Evolutionary conservation across 257 asterid species (phyloP).

Genomic region (Cruciata laevipes): DNA sequence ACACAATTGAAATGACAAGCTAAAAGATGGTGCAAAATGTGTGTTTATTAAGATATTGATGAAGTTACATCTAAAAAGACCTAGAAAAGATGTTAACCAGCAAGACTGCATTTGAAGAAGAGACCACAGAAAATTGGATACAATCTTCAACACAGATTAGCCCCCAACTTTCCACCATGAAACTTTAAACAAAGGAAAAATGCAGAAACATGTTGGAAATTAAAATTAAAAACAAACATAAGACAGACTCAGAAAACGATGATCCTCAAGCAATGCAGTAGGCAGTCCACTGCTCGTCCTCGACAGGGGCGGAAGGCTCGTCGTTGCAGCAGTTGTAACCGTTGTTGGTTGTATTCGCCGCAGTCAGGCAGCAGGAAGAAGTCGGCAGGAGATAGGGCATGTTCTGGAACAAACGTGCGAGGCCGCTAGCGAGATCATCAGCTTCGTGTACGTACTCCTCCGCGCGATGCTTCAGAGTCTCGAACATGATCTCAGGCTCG

Average conservation of each 20-base stretch:
- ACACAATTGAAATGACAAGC: background rate
- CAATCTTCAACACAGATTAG: conserved; percentile 5
- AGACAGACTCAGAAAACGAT: conserved; percentile 22
- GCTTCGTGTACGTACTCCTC: conserved; percentile 47
- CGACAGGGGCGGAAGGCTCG: conserved; percentile 45
- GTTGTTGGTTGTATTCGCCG: conserved; percentile 26
- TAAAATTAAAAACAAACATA: background rate
- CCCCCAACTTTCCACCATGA: conserved; percentile 3
- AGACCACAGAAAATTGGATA: conserved; percentile 1
- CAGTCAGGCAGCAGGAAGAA: conserved; percentile 46
- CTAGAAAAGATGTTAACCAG: conserved; percentile 10
- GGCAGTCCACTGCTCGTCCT: conserved; percentile 82
- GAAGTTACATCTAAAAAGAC: background rate
- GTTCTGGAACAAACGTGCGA: conserved; percentile 62
- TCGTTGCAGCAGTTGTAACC: conserved; percentile 49
- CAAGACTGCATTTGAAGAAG: background rate
- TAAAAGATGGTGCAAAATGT: too few relatives aligned
- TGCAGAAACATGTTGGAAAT: background rate
- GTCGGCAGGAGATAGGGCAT: conserved; percentile 73
- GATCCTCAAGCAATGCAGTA: conserved; percentile 57
- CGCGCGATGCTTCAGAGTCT: conserved; percentile 71
- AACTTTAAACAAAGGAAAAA: background rate
- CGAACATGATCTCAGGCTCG: conserved; percentile 89
- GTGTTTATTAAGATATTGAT: background rate
- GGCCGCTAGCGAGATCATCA: conserved; percentile 32